These are phyloP conservation scores for Ophiorrhiza pumila DNA, from an alignment of 257 asterid species.

Conservation along the genomic window DNA sequence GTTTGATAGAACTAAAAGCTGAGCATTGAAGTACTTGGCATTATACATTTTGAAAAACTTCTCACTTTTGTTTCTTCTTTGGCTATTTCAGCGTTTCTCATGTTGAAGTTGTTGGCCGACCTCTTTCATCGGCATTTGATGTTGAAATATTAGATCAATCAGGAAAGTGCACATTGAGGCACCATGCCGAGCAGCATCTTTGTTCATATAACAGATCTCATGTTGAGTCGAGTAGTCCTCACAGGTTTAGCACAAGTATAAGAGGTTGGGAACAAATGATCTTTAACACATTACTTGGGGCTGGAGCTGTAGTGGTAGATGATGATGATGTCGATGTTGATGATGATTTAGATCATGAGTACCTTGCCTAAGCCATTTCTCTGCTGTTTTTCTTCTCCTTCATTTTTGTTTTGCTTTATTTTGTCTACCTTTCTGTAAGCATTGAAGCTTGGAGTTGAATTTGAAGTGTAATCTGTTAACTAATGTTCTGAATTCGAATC, in stretches of 20 bases:
- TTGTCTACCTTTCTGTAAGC: not conserved
- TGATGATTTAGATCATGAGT: slow-evolving; percentile 41
- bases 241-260: slow-evolving; percentile 44
- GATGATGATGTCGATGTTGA: slow-evolving; percentile 22
- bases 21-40: not conserved
- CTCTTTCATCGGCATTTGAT: slow-evolving; percentile 59
- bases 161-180: slow-evolving; percentile 53
- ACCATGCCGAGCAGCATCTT: slow-evolving; percentile 25
- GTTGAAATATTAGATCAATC: slow-evolving; percentile 41
- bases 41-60: not conserved
- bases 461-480: too few relatives aligned
- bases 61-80: not conserved
- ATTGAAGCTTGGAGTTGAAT: not conserved
- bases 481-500: too few relatives aligned
- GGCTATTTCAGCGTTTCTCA: slow-evolving; percentile 46
- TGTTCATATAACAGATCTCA: slow-evolving; percentile 21
- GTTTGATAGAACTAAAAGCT: too few relatives aligned
- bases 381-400: not conserved
- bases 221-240: slow-evolving; percentile 37
- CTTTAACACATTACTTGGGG: slow-evolving; percentile 35
- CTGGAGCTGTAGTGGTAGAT: slow-evolving; percentile 31
- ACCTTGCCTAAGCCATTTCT: slow-evolving; percentile 12
- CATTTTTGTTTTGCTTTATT: not conserved
- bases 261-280: slow-evolving; percentile 63
- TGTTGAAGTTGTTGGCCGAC: slow-evolving; percentile 60